phyloP scores from a whole-genome alignment of 306 rosid genomes.

The Acacia crassicarpa region DNA sequence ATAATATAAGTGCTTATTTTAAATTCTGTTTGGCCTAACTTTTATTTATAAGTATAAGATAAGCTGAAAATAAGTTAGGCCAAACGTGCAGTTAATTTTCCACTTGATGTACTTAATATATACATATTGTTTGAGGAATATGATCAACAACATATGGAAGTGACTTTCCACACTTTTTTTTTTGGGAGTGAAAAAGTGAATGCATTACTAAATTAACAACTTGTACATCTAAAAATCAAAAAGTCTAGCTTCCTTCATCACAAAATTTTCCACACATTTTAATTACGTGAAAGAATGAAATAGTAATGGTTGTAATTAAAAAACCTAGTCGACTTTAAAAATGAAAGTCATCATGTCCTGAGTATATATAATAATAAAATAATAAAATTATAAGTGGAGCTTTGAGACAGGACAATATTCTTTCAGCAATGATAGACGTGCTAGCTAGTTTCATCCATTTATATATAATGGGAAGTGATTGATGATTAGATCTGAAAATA shows the following conservation, averaged over 20 bases:
- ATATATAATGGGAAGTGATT: neutral
- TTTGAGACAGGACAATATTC: neutral
- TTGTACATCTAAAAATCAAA: no score
- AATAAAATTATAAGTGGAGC: neutral
- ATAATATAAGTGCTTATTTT: no score
- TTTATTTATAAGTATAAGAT: no score
- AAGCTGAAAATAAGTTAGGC: no score
- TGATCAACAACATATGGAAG: neutral
- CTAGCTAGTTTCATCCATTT: neutral
- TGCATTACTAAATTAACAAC: no score
- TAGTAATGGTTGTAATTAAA: neutral
- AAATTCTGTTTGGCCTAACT: no score
- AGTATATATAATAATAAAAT: no score
- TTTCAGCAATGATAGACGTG: neutral
- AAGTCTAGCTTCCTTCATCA: no score
- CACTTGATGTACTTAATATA: neutral
- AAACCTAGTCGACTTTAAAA: neutral
- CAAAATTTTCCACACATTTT: neutral
- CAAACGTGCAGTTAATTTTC: no score
- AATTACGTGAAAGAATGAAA: neutral
- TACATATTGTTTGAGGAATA: neutral
- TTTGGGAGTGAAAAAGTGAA: no score
- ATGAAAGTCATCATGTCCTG: neutral
- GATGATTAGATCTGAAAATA: neutral
- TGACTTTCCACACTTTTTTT: no score